Conservation (phyloP, 805 yeast species). For the Saturnispora mendoncae region DNA sequence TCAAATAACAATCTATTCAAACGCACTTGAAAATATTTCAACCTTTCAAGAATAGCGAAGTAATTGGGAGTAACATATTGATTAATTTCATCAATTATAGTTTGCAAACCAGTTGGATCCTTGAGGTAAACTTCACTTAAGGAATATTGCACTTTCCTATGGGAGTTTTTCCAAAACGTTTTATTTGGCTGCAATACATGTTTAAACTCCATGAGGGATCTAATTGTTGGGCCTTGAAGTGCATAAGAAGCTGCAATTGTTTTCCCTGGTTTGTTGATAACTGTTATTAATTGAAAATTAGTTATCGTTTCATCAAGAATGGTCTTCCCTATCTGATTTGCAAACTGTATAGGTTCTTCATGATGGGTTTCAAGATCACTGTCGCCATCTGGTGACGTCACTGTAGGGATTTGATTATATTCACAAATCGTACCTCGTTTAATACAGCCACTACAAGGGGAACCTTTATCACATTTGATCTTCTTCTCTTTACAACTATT, state of each 20-base stretch:
- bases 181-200: background rate
- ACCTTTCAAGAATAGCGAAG: conserved; percentile 14
- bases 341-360: background rate
- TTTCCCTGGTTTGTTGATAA: conserved; percentile 1
- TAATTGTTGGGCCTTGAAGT: conserved; percentile 1
- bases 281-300: background rate
- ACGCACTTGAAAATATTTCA: conserved; percentile 12
- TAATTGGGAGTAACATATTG: conserved; percentile 5
- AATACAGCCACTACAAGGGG: conserved; percentile 14
- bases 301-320: conserved; percentile 2
- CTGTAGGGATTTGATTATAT: background rate
- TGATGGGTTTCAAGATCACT: too few species aligned
- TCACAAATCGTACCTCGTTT: conserved; percentile 4
- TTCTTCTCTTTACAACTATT: conserved; percentile 12
- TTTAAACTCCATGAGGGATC: background rate
- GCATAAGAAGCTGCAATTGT: background rate
- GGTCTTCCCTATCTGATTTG: too few species aligned
- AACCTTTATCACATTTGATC: conserved; percentile 15
- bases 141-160: background rate
- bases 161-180: background rate
- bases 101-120: background rate
- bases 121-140: conserved; percentile 6
- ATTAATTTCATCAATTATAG: conserved; percentile 4
- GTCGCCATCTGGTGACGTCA: too few species aligned
- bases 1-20: conserved; percentile 11